phyloP scores from a whole-genome alignment of 768 basidiomycete species.

The Hygrocybe coccinea region DNA sequence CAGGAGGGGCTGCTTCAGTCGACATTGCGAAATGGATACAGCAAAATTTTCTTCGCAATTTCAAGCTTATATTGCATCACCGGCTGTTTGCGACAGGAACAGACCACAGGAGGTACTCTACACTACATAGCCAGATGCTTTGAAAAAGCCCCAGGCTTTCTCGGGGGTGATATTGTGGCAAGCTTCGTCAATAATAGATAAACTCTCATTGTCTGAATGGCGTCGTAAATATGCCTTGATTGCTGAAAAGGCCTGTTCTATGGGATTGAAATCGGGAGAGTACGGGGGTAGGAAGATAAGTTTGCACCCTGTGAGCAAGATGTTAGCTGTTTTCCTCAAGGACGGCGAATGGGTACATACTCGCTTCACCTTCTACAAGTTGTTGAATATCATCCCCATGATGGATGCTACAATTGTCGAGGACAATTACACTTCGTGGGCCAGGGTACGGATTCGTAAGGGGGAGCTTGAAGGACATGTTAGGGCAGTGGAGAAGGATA shows the following conservation, averaged over 20 bases:
- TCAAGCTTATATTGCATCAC: too few relatives aligned
- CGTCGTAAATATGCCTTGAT: conserved; percentile 19
- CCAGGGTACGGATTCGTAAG: conserved; percentile 29
- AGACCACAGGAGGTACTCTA: neutral
- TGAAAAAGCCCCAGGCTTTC: conserved; percentile 16
- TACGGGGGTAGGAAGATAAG: conserved; percentile 25
- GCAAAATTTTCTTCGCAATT: neutral
- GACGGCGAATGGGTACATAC: conserved; percentile 17
- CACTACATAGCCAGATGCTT: conserved; percentile 14
- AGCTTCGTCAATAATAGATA: conserved; percentile 5
- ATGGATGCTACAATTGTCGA: conserved; percentile 41
- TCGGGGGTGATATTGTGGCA: conserved; percentile 14
- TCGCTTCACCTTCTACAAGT: conserved; percentile 27
- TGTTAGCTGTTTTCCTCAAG: neutral
- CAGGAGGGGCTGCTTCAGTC: too few relatives aligned
- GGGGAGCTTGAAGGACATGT: conserved; percentile 14
- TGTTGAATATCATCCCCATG: conserved; percentile 30
- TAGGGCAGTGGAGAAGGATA: conserved; percentile 11
- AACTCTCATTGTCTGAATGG: conserved; percentile 10
- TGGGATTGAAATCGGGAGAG: conserved; percentile 28
- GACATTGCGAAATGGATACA: neutral
- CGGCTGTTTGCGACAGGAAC: neutral
- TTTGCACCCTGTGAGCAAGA: conserved; percentile 3
- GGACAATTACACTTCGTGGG: conserved; percentile 31
- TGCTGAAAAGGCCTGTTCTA: conserved; percentile 23